phyloP scores from a whole-genome alignment of 495 filamentous ascomycete species.

The Podospora australis region DNA sequence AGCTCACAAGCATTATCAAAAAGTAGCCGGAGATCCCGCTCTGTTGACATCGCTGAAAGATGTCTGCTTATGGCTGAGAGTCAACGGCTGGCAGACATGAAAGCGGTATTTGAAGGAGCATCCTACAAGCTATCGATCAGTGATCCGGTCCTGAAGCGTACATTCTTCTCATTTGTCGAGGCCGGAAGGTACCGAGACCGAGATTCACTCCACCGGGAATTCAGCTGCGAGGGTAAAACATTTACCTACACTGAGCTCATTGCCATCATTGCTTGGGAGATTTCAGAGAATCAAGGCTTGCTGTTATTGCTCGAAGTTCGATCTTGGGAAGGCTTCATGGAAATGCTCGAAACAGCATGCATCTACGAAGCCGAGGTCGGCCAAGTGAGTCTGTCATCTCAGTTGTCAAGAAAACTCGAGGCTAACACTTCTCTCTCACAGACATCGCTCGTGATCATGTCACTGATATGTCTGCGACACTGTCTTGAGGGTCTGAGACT shows the following conservation, averaged over 20 bases:
- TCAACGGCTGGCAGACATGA: slow-evolving; percentile 25
- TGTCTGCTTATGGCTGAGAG: slow-evolving; percentile 21
- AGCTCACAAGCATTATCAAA: not conserved
- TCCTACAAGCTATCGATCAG: slow-evolving; percentile 21
- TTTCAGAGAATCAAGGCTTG: slow-evolving; percentile 23
- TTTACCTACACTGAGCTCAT: slow-evolving; percentile 26
- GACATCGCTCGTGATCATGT: slow-evolving; percentile 28
- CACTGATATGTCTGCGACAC: slow-evolving; percentile 26
- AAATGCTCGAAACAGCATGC: slow-evolving; percentile 26
- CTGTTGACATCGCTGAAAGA: slow-evolving; percentile 18
- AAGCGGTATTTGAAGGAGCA: slow-evolving; percentile 24
- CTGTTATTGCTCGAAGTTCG: slow-evolving; percentile 21
- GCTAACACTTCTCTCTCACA: slow-evolving; percentile 9
- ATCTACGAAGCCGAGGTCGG: slow-evolving; percentile 29
- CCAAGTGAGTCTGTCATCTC: slow-evolving; percentile 15
- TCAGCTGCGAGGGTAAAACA: slow-evolving; percentile 12
- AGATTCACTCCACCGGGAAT: slow-evolving; percentile 15
- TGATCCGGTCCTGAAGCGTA: slow-evolving; percentile 11
- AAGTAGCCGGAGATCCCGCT: slow-evolving; percentile 11
- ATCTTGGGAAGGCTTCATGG: slow-evolving; percentile 24
- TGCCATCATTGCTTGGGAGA: slow-evolving; percentile 34
- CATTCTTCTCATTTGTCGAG: slow-evolving; percentile 20
- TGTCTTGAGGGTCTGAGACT: slow-evolving; percentile 26
- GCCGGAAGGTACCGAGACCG: slow-evolving; percentile 24
- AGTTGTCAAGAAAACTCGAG: not conserved